A percentile compares a stretch with the other conserved stretches of the same genome.
Conservation (phyloP, 371 early-diverging fungal species). For the Lichtheimia corymbifera region DNA sequence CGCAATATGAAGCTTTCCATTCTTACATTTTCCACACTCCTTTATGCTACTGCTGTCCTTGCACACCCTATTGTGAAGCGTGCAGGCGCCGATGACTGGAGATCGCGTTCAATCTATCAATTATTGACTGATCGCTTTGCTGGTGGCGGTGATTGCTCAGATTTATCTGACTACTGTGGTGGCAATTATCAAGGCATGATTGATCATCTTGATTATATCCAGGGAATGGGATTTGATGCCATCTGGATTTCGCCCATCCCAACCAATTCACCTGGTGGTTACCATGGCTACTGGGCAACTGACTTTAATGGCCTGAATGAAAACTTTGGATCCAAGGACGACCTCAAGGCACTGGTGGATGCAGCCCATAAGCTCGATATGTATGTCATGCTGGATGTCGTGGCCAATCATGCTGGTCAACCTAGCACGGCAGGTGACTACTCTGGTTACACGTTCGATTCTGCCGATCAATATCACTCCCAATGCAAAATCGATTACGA, state of each 20-base stretch:
- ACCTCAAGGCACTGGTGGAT: constrained; percentile 30
- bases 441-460: constrained; percentile 26
- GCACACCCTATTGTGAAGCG: constrained; percentile 11
- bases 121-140: constrained; percentile 49
- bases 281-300: constrained; percentile 46
- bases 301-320: constrained; percentile 34
- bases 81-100: constrained; percentile 39
- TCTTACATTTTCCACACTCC: not conserved
- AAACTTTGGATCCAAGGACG: constrained; percentile 43
- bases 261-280: constrained; percentile 21
- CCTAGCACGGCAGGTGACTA: constrained; percentile 22
- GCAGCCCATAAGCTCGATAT: constrained; percentile 37
- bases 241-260: constrained; percentile 50
- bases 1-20: constrained; percentile 5
- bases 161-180: constrained; percentile 45
- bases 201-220: constrained; percentile 36
- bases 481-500: constrained; percentile 24
- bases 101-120: constrained; percentile 37
- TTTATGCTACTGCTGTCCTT: not conserved
- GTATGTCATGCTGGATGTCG: constrained; percentile 50
- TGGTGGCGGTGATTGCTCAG: constrained; percentile 17
- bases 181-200: constrained; percentile 43
- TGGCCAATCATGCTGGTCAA: constrained; percentile 46
- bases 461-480: constrained; percentile 20
- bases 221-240: constrained; percentile 45